These are phyloP conservation scores for Penicillium fimorum DNA, from an alignment of 495 filamentous ascomycete genomes.

Conservation along the genomic window DNA sequence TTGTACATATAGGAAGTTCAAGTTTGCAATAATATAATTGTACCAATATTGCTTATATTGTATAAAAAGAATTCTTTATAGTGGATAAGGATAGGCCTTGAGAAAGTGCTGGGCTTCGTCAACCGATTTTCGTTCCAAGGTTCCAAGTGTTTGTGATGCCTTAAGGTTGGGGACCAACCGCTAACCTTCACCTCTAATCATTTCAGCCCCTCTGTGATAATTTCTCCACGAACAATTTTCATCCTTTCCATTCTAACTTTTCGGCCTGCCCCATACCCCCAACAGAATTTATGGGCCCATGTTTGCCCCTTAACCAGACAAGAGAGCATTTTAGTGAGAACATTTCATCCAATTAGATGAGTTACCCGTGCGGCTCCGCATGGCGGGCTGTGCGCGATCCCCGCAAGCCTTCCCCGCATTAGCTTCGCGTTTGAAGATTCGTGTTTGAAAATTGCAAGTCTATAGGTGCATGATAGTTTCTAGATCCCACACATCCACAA, in stretches of 20 bases:
- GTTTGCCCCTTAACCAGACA: neutral
- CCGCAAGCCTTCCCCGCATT: constrained; percentile 6
- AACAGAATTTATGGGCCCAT: no score
- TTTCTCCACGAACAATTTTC: no score
- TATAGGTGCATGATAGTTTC: neutral
- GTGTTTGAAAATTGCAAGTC: no score
- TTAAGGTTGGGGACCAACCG: no score
- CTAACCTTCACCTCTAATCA: no score
- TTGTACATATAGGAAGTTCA: neutral
- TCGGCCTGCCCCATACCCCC: no score
- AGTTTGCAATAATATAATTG: neutral
- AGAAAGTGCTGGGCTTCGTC: neutral
- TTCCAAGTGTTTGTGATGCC: no score
- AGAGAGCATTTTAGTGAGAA: neutral
- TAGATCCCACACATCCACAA: neutral
- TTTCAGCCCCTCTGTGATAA: no score
- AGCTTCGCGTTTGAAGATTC: neutral
- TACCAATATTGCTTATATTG: neutral
- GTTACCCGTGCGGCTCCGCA: constrained; percentile 9
- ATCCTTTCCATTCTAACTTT: no score
- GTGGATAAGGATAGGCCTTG: no score
- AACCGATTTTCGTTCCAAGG: neutral
- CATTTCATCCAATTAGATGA: neutral
- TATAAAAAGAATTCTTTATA: neutral
- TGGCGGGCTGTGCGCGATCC: neutral